Evolutionary conservation across 768 basidiomycete species (phyloP), one percentile per base, ranked within the genome.

Genomic region (Hygrocybe punicea): DNA sequence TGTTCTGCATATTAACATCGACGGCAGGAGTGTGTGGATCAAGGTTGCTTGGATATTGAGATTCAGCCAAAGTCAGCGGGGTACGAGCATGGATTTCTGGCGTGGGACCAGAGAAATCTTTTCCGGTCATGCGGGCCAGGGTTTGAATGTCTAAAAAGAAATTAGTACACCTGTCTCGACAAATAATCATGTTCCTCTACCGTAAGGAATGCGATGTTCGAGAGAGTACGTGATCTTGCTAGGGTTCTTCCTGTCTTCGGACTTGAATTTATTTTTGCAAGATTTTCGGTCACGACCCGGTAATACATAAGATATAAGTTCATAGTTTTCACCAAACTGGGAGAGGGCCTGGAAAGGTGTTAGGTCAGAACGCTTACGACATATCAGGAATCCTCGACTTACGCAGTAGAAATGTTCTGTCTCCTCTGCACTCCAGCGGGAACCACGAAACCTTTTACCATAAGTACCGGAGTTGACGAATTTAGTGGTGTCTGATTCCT

Each of bases 251-350:
- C 82, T 90, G 68, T 94, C 93, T 69, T 96, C 94, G 0, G 85
- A 80, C 64, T 91, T 94, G 76, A 93, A 96, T 67, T 96, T 96
- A 70, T 91, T 89, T 72, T 92, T 93, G 70, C 94, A 93, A 24
- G 93, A 86, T 65, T 89, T 91, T 17, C 93, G 81, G 65, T 92
- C 89, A 14, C 93, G 86, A 16, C 87, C 86, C 37, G 91, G 91
- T 17, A 96, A 78, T 11, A 93, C 79, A 62, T 85, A 86, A 2
- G 93, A 89, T 59, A 96, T 93, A 40, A 95, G 80, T 68, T 95
- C 93, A 65, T 95, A 96, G 63, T 95, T 93, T 69, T 93, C 90
- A 33, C 92, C 92, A 62, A 92, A 93, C 67, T 93, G 92, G 3
- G 85, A 80, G 29, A 95, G 74, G n/a, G 90, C 91, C 93, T 95